Conservation (phyloP, 148 eudicot species). For the Spergularia bocconei region DNA sequence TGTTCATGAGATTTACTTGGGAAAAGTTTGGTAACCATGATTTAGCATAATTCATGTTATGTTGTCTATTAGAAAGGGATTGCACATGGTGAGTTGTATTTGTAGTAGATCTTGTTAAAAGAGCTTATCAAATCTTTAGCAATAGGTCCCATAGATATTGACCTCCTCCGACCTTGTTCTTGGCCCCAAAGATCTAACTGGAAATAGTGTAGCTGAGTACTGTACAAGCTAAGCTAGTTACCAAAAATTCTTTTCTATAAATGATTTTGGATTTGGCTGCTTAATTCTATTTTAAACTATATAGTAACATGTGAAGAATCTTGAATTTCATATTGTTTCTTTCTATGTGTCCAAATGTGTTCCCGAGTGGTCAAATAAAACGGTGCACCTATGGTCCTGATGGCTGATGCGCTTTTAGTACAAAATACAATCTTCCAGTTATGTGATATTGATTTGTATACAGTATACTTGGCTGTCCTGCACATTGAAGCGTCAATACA, state of each 20-base stretch:
- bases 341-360: background rate
- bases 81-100: background rate
- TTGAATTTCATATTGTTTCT: background rate
- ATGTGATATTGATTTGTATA: conserved; percentile 3
- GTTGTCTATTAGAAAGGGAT: background rate
- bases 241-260: background rate
- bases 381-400: conserved; percentile 17
- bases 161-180: background rate
- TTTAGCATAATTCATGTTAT: background rate
- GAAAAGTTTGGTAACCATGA: background rate
- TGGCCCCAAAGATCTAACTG: conserved; percentile 1
- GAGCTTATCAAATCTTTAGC: background rate
- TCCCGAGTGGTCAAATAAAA: conserved; percentile 24
- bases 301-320: background rate
- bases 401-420: background rate
- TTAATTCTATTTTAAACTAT: background rate
- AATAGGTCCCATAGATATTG: background rate
- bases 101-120: conserved; percentile 3
- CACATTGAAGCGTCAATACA: background rate
- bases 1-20: background rate
- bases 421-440: background rate
- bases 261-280: conserved; percentile 7
- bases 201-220: background rate
- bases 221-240: background rate
- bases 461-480: background rate